phyloP scores from a whole-genome alignment of 257 asterid species.

The Capsicum pubescens region DNA sequence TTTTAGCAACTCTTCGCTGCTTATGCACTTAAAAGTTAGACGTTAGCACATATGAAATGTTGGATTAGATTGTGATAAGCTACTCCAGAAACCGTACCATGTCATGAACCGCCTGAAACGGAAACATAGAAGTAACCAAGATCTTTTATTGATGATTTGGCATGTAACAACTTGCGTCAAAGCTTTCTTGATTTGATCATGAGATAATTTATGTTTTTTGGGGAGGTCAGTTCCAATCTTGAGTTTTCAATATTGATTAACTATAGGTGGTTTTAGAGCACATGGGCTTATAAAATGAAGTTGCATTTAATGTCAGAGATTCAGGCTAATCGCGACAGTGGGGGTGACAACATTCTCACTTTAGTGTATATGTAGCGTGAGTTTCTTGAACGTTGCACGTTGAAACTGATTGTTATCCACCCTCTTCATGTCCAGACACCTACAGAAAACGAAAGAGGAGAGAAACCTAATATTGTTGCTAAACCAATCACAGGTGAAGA shows the following conservation, averaged over 20 bases:
- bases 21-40: slow-evolving; percentile 17
- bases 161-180: slow-evolving; percentile 14
- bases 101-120: slow-evolving; percentile 16
- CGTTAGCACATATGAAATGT: neutral
- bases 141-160: neutral
- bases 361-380: slow-evolving; percentile 9
- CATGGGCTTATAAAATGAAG: slow-evolving; percentile 8
- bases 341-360: slow-evolving; percentile 12
- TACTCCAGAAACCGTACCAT: neutral
- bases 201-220: neutral
- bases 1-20: no score
- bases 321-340: slow-evolving; percentile 17
- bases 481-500: slow-evolving; percentile 69
- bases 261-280: neutral
- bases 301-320: neutral
- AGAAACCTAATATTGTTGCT: slow-evolving; percentile 27
- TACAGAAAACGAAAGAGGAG: neutral
- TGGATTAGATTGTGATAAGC: slow-evolving; percentile 17
- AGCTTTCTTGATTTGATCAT: slow-evolving; percentile 2
- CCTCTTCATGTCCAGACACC: slow-evolving; percentile 14
- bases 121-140: slow-evolving; percentile 13
- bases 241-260: neutral
- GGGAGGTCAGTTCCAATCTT: slow-evolving; percentile 13
- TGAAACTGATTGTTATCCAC: slow-evolving; percentile 21
- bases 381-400: slow-evolving; percentile 8